Evolutionary conservation across 2,329 filamentous ascomycete genomes (phyloP).

Genomic region (Pyrenophora graminea): DNA sequence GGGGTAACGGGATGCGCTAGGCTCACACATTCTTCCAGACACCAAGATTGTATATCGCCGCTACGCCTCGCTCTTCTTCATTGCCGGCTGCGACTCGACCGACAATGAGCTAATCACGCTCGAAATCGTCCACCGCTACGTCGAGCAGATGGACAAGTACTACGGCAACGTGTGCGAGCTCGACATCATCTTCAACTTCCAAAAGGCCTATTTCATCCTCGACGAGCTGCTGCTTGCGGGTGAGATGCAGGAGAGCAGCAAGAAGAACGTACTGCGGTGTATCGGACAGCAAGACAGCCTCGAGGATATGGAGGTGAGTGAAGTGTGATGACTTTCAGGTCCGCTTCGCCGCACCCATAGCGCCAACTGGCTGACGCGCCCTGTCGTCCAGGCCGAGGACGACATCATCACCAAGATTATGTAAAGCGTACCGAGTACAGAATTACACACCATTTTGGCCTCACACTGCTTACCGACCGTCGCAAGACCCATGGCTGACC

Average conservation of each 20-base stretch:
- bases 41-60: slow-evolving; percentile 98
- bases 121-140: slow-evolving; percentile 98
- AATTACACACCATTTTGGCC: slow-evolving; percentile 12
- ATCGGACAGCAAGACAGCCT: slow-evolving; percentile 97
- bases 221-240: slow-evolving; percentile 94
- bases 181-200: slow-evolving; percentile 99
- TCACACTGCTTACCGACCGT: slow-evolving; percentile 19
- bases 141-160: slow-evolving; percentile 99
- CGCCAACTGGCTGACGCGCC: slow-evolving; percentile 49
- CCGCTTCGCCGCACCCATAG: slow-evolving; percentile 25
- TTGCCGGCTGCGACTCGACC: slow-evolving; percentile 92
- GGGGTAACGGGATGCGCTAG: slow-evolving; percentile 19
- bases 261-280: slow-evolving; percentile 96
- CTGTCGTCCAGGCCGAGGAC: slow-evolving; percentile 74
- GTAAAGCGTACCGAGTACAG: slow-evolving; percentile 50
- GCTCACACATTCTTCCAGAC: slow-evolving; percentile 61
- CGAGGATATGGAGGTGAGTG: slow-evolving; percentile 98
- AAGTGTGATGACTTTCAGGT: slow-evolving; percentile 21
- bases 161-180: slow-evolving; percentile 99
- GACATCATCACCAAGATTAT: slow-evolving; percentile 85
- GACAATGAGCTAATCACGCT: slow-evolving; percentile 98
- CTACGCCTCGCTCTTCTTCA: slow-evolving; percentile 99
- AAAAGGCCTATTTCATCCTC: slow-evolving; percentile 98
- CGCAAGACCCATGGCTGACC: slow-evolving; percentile 33
- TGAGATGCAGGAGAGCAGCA: slow-evolving; percentile 98